phyloP scores from a whole-genome alignment of 257 asterid species.

The Ballota nigra region DNA sequence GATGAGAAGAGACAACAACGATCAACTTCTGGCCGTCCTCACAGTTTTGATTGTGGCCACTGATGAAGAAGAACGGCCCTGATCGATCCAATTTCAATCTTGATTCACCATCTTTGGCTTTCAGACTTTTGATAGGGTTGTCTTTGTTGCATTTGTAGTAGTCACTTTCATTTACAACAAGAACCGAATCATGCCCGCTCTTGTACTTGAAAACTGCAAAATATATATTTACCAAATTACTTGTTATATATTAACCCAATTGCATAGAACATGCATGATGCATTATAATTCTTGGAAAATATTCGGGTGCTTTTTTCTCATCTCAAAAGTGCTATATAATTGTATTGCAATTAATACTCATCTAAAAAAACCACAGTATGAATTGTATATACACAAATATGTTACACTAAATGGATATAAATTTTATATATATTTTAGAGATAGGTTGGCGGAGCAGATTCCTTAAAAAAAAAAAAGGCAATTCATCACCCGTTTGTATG shows the following conservation, averaged over 20 bases:
- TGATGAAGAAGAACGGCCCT: slow-evolving; percentile 49
- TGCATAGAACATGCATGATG: background rate
- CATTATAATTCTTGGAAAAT: too few species aligned
- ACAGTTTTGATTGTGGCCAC: slow-evolving; percentile 52
- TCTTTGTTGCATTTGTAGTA: slow-evolving; percentile 46
- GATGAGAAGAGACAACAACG: slow-evolving; percentile 28
- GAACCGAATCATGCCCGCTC: slow-evolving; percentile 44
- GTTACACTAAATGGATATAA: too few species aligned
- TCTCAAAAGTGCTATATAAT: too few species aligned
- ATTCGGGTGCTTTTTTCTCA: too few species aligned
- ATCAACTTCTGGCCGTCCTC: slow-evolving; percentile 46
- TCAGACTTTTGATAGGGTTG: slow-evolving; percentile 25
- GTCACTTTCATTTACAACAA: slow-evolving; percentile 38
- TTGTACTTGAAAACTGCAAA: slow-evolving; percentile 47
- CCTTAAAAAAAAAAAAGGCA: too few species aligned
- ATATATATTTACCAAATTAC: background rate
- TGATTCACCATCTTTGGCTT: slow-evolving; percentile 32
- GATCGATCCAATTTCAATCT: slow-evolving; percentile 32
- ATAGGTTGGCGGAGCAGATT: too few species aligned
- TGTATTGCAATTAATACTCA: too few species aligned
- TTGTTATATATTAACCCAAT: background rate
- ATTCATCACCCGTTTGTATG: too few species aligned
- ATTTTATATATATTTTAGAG: too few species aligned
- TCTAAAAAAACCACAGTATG: too few species aligned
- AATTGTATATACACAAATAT: too few species aligned